Evolutionary conservation across 371 early-diverging fungal species (phyloP), one percentile per base, ranked within the genome.

Genomic region (Fennellomyces sp.): DNA sequence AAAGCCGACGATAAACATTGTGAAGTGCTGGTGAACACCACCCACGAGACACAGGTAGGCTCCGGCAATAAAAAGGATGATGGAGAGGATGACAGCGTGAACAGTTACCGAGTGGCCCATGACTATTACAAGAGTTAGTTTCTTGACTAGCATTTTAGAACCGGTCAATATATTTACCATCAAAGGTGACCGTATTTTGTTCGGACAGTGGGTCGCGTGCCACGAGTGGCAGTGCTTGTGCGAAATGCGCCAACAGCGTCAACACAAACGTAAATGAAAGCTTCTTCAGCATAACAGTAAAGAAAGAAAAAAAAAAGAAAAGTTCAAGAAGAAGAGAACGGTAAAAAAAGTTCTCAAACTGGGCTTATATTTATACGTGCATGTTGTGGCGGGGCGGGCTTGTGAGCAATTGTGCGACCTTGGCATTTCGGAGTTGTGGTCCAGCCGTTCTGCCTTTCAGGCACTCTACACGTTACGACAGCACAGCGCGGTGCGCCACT

Each of bases 1-100:
- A 65, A 86, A 84, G 10, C 87, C 87, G 48, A 82, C 70, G 52
- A 86, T 61, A 68, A 86, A 86, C 63, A 86, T 77, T 35, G 85
- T 86, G 58, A 83, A 78, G 55, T 75, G 76, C 64, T 80, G 80
- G 63, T 78, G 81, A 19, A 77, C 78, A 73, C 80, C 80, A 60
- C 80, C 80, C 35, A 68, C 60, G 50, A 80, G 71, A 50, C 76
- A 76, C 23, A 80, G 56, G 51, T 76, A 80, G 21, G 51, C 68
- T 58, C 83, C 82, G 27, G 80, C 74, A 52, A 83, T 64, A 58
- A 80, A 76, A 27, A 82, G 64, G 48, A 84, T 62, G 23, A 86
- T 76, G 64, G 78, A 80, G 19, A 82, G 73, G 25, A 80, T 75
- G 30, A 86, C 70, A 30, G 73, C 73, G 35, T 81, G 82, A 12